Percentiles rank a stretch among this genome's conserved stretches.
Evolutionary conservation across 2,329 filamentous ascomycete species (phyloP).

Genomic region (Conoideocrella luteorostrata): DNA sequence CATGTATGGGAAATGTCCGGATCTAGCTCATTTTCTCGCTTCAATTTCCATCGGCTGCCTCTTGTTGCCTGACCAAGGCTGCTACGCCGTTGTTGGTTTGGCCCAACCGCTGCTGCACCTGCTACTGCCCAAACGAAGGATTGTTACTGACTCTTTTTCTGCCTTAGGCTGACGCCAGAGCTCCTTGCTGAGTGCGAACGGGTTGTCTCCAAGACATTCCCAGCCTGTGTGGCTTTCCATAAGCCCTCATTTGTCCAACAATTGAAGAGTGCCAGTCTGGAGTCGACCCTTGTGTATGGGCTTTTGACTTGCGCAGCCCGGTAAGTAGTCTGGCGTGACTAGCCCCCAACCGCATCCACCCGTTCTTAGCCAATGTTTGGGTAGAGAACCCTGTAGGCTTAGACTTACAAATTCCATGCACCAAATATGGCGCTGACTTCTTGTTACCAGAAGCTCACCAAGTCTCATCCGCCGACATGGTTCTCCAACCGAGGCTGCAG

Average conservation of each 20-base stretch:
- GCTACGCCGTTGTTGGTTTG: not conserved
- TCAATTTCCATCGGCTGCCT: not conserved
- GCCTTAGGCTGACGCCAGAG: constrained; percentile 45
- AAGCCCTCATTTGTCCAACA: constrained; percentile 57
- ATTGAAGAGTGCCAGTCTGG: constrained; percentile 49
- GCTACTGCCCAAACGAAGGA: not conserved
- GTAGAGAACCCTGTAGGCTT: too few species aligned
- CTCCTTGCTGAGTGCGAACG: constrained; percentile 53
- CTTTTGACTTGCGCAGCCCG: constrained; percentile 51
- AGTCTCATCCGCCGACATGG: constrained; percentile 53
- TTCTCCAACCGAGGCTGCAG: constrained; percentile 47
- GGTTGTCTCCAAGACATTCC: constrained; percentile 54
- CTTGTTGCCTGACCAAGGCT: not conserved
- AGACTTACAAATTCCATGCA: too few species aligned
- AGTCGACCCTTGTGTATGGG: constrained; percentile 51
- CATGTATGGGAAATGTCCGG: too few species aligned
- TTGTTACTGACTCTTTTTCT: constrained; percentile 13
- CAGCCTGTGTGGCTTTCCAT: constrained; percentile 56
- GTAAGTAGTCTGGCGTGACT: constrained; percentile 40
- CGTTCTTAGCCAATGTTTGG: too few species aligned
- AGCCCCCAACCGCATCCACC: too few species aligned
- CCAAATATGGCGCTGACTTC: too few species aligned
- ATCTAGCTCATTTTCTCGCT: too few species aligned
- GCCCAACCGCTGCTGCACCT: not conserved
- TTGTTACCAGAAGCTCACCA: constrained; percentile 42